Evolutionary conservation across 257 asterid species (phyloP).

Genomic region (Nicotiana obtusifolia): DNA sequence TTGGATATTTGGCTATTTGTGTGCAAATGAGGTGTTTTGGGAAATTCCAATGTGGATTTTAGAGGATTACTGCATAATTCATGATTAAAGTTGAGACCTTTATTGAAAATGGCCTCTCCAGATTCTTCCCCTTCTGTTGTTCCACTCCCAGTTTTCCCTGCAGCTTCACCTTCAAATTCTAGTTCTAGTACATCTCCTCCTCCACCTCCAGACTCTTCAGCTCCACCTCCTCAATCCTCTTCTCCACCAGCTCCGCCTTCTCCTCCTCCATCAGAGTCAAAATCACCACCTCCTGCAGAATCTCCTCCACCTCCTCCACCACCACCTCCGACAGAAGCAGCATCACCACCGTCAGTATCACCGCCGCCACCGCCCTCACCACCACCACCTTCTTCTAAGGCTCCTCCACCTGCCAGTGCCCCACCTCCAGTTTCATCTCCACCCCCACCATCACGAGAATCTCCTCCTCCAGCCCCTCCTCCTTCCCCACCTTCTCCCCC

Average conservation of each 20-base stretch:
- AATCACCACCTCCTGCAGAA: conserved; percentile 19
- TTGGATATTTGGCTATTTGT: conserved; percentile 7
- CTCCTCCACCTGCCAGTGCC: conserved; percentile 31
- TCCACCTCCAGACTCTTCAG: conserved; percentile 18
- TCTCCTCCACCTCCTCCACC: conserved; percentile 26
- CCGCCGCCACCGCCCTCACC: conserved; percentile 25
- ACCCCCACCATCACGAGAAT: conserved; percentile 21
- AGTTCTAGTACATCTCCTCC: conserved; percentile 19
- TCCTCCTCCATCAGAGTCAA: conserved; percentile 27
- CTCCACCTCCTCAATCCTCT: conserved; percentile 37
- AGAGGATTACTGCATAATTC: neutral
- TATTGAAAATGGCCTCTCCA: conserved; percentile 28
- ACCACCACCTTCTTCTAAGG: conserved; percentile 20
- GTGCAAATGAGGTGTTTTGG: neutral
- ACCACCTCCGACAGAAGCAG: neutral
- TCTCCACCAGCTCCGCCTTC: conserved; percentile 25
- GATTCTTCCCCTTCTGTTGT: conserved; percentile 28
- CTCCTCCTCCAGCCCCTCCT: conserved; percentile 32
- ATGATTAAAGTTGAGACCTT: neutral
- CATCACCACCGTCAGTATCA: conserved; percentile 19
- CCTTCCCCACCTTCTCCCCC: conserved; percentile 43
- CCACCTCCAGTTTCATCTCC: conserved; percentile 31
- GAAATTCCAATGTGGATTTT: neutral
- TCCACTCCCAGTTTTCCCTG: conserved; percentile 16
- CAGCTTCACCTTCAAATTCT: conserved; percentile 28